Conservation (phyloP, 768 basidiomycete genomes). For the Psilocybe cubensis region DNA sequence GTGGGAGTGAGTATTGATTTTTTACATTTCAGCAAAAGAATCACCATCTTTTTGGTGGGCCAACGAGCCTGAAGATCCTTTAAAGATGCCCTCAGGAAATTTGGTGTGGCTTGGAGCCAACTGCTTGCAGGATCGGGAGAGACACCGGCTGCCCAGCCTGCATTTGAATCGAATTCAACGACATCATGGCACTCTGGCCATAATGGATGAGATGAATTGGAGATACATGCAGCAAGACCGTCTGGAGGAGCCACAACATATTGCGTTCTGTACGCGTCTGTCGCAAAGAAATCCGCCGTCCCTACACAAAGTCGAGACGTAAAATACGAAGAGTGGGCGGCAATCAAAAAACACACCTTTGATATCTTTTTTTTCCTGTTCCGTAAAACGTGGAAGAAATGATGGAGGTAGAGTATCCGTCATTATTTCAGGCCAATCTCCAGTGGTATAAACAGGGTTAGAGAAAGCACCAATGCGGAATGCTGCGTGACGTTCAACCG, state of each 20-base stretch:
- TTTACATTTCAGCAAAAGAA: conserved; percentile 8
- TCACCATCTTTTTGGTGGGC: conserved; percentile 50
- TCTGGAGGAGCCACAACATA: conserved; percentile 44
- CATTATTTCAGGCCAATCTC: conserved; percentile 56
- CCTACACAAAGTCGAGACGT: conserved; percentile 26
- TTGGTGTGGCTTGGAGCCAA: conserved; percentile 50
- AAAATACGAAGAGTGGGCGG: background rate
- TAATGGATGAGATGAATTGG: conserved; percentile 46
- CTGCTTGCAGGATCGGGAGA: conserved; percentile 45
- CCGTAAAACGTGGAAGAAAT: conserved; percentile 51
- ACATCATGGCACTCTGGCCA: conserved; percentile 53
- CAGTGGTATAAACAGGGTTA: conserved; percentile 52
- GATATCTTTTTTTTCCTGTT: conserved; percentile 45
- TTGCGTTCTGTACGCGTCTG: conserved; percentile 48
- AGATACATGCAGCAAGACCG: conserved; percentile 47
- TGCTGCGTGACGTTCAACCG: conserved; percentile 51
- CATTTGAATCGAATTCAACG: conserved; percentile 42
- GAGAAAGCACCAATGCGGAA: conserved; percentile 55
- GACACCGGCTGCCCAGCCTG: conserved; percentile 50
- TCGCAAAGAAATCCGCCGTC: conserved; percentile 57
- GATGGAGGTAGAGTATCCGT: conserved; percentile 49
- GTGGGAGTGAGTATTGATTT: background rate
- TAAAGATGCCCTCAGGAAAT: conserved; percentile 37
- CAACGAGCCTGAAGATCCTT: conserved; percentile 40
- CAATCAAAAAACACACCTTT: conserved; percentile 31